phyloP scores from a whole-genome alignment of 495 filamentous ascomycete genomes.

The Penicillium flavigenum region DNA sequence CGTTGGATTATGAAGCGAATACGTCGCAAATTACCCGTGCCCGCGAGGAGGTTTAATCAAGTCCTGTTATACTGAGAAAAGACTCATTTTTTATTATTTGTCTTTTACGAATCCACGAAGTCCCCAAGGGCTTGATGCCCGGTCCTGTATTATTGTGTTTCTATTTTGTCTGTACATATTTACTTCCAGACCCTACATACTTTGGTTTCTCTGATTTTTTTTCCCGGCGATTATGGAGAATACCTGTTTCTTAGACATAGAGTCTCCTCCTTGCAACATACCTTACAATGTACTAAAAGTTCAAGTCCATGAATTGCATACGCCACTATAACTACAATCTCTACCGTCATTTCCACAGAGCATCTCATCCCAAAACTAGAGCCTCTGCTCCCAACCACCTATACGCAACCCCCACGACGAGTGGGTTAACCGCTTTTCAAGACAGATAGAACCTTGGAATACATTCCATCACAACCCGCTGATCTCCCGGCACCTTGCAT shows the following conservation, averaged over 20 bases:
- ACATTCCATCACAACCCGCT: conserved; percentile 5
- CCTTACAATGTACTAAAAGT: background rate
- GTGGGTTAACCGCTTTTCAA: background rate
- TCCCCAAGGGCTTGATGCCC: conserved; percentile 25
- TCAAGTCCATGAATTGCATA: background rate
- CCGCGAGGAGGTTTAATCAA: conserved; percentile 21
- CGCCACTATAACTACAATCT: background rate
- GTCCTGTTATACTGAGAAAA: background rate
- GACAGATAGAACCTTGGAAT: background rate
- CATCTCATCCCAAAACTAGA: too few species aligned
- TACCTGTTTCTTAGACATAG: background rate
- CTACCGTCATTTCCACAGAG: background rate
- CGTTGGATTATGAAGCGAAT: conserved; percentile 25
- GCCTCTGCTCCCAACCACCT: background rate
- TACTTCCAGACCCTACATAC: conserved; percentile 9
- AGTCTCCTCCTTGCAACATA: background rate
- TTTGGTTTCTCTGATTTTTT: background rate
- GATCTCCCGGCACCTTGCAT: conserved; percentile 32
- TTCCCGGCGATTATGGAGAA: background rate
- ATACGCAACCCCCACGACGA: background rate
- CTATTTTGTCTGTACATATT: conserved; percentile 18
- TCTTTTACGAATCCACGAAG: conserved; percentile 24
- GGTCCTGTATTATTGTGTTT: conserved; percentile 11
- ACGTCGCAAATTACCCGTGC: conserved; percentile 14
- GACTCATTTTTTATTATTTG: background rate